phyloP scores from a whole-genome alignment of 352 stramenopile genomes.

The Pythium monospermum region DNA sequence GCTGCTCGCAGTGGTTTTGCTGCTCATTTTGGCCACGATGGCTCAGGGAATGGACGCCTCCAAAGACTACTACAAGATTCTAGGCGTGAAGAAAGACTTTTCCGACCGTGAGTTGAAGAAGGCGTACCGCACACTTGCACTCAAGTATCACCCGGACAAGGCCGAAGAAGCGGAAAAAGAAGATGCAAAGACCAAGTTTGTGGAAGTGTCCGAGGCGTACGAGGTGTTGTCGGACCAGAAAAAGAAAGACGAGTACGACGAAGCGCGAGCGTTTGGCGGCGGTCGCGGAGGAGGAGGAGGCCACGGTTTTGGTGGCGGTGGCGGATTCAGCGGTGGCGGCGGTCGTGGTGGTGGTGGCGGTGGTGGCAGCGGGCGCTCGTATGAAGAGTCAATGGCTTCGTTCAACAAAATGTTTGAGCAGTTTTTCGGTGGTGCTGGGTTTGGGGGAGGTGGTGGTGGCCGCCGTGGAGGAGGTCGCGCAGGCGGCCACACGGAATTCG shows the following conservation, averaged over 20 bases:
- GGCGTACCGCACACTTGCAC: slow-evolving; percentile 92
- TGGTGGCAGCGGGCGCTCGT: slow-evolving; percentile 25
- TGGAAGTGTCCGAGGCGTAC: slow-evolving; percentile 94
- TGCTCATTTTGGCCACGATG: no score
- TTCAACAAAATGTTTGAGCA: slow-evolving; percentile 88
- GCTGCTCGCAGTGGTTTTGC: no score
- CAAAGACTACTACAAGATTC: slow-evolving; percentile 92
- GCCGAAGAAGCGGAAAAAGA: slow-evolving; percentile 85
- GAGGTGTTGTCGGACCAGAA: slow-evolving; percentile 91
- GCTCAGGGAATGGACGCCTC: no score
- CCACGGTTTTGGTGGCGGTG: slow-evolving; percentile 25
- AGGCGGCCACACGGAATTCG: slow-evolving; percentile 62
- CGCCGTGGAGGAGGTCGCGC: slow-evolving; percentile 26
- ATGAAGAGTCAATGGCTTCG: slow-evolving; percentile 58
- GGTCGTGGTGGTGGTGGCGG: slow-evolving; percentile 22
- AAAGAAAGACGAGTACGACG: slow-evolving; percentile 89
- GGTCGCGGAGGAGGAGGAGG: slow-evolving; percentile 17
- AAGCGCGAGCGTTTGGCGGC: slow-evolving; percentile 45
- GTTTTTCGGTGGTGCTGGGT: slow-evolving; percentile 55
- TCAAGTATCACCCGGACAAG: slow-evolving; percentile 96
- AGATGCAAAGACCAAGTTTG: slow-evolving; percentile 90
- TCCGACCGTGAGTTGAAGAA: slow-evolving; percentile 92
- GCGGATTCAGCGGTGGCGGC: no score
- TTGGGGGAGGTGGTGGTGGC: slow-evolving; percentile 27
- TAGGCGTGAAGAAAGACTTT: slow-evolving; percentile 76